Evolutionary conservation across 108 stramenopile species (phyloP).

Genomic region (Conticribra guillardii): DNA sequence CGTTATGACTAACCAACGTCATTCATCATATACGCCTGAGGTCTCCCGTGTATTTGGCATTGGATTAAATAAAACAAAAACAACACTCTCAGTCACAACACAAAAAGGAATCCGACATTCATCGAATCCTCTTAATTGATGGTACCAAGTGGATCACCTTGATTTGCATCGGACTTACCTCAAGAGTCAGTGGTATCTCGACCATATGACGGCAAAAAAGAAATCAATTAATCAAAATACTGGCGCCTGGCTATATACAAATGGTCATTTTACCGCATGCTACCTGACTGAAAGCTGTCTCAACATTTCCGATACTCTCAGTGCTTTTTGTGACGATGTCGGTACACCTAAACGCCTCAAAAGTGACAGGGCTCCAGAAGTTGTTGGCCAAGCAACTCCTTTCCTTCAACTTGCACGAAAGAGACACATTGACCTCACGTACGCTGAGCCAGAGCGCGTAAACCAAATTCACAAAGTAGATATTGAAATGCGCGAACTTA

Average conservation of each 20-base stretch:
- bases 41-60: neutral
- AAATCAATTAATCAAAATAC: no score
- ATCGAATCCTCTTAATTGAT: neutral
- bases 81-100: neutral
- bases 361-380: neutral
- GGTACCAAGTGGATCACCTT: neutral
- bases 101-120: neutral
- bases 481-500: slow-evolving; percentile 13
- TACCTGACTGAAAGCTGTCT: neutral
- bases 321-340: neutral
- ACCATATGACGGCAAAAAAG: neutral
- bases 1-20: neutral
- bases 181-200: neutral
- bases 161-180: neutral
- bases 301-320: neutral
- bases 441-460: neutral
- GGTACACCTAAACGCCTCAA: neutral
- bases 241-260: no score
- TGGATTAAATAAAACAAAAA: neutral
- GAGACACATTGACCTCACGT: slow-evolving; percentile 1
- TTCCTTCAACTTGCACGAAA: neutral
- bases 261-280: no score
- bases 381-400: neutral
- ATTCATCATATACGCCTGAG: neutral
- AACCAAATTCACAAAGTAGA: slow-evolving; percentile 16